Evolutionary conservation across 1,139 yeast genomes (phyloP), one percentile per base, ranked within the genome.

Genomic region (Lizanozyma gosingica): DNA sequence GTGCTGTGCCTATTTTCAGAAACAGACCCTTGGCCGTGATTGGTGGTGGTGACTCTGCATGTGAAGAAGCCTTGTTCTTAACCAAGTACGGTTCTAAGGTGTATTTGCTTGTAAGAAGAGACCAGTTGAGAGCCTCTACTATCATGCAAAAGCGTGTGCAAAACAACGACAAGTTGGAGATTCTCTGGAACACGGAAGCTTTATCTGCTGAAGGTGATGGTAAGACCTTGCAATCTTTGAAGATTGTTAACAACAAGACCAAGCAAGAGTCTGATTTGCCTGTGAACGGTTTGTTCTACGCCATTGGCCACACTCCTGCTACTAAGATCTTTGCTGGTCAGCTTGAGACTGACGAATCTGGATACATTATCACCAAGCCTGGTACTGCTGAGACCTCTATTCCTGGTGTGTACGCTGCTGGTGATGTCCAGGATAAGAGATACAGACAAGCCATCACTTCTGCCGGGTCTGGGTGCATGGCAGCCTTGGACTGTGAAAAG

Each of bases 381-480:
- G 98, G 97, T 46, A 71, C 95, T 15, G 71, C 97, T 27, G 65
- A 71, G 53, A 94, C 98, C 39, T 80, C 94, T n/a, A 76, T 90
- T 47, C 78, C 78, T 56, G 97, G 97, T 61, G 85, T 92, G 47
- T 92, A 83, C 54, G 99, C 99, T 46, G 98, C 98, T 46, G 98
- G 99, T 68, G 99, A 92, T 62, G 98, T 92, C 40, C 98, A 92
- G 67, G 99, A 92, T 64, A 83, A 87, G 66, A 78, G 78, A 60
- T 92, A 90, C 67, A 85, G 98, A 80, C 99, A 92, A 71, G 99
- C 99, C 44, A 87, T 92, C 60, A 92, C 99, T 39, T 88, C 97
- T 59, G 98, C 98, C 29, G 99, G 98, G 59, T 78, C 96, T 49
- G 99, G 99, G 48, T 92, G 98, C 75, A 92, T 90, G 97, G 99